Conservation (phyloP, 257 asterid species). For the Scutellaria barbata region DNA sequence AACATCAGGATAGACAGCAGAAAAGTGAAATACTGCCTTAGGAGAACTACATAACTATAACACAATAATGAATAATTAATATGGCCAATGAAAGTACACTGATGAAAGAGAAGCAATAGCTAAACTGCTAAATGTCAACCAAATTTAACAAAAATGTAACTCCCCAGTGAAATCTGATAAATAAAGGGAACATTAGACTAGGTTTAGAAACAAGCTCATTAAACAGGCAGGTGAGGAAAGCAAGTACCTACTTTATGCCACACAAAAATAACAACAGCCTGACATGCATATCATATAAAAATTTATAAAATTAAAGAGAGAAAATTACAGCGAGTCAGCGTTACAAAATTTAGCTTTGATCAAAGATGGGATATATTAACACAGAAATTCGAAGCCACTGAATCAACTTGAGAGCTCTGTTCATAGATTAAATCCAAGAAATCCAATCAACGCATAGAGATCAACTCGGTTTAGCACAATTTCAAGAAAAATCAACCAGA, state of each 20-base stretch:
- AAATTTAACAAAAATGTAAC: conserved; percentile 28
- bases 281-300: conserved; percentile 21
- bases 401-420: conserved; percentile 20
- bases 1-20: conserved; percentile 8
- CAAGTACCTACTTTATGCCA: conserved; percentile 29
- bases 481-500: conserved; percentile 19
- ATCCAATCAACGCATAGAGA: conserved; percentile 17
- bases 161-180: conserved; percentile 5
- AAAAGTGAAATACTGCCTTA: conserved; percentile 14
- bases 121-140: conserved; percentile 11
- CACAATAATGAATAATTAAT: conserved; percentile 6
- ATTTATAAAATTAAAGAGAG: neutral
- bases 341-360: conserved; percentile 35
- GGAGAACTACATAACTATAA: conserved; percentile 6
- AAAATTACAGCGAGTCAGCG: neutral
- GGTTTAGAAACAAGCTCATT: conserved; percentile 25
- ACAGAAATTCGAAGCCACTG: neutral
- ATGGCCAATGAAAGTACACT: conserved; percentile 9
- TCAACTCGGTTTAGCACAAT: conserved; percentile 21
- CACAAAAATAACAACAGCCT: conserved; percentile 18
- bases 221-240: conserved; percentile 22
- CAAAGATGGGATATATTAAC: conserved; percentile 23
- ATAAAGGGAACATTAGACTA: conserved; percentile 10
- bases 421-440: conserved; percentile 20
- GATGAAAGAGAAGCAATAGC: conserved; percentile 21